phyloP scores from a whole-genome alignment of 257 asterid species.

The Eustoma russellianum region DNA sequence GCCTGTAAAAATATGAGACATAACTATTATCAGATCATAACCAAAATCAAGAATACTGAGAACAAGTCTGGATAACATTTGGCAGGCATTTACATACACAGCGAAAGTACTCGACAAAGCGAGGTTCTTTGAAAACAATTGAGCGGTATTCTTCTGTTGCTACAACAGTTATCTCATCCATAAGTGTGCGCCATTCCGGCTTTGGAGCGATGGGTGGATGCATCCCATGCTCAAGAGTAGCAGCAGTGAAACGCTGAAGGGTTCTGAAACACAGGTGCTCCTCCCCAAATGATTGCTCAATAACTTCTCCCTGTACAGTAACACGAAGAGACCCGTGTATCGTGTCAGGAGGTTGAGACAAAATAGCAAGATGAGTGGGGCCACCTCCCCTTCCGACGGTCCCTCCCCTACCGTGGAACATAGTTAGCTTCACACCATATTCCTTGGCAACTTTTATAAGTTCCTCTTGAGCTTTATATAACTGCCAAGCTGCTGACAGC shows the following conservation, averaged over 20 bases:
- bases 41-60: neutral
- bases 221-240: constrained; percentile 49
- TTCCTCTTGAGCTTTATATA: constrained; percentile 51
- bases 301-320: constrained; percentile 50
- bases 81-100: constrained; percentile 20
- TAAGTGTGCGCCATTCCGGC: constrained; percentile 47
- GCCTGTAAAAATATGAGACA: constrained; percentile 25
- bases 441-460: constrained; percentile 40
- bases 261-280: constrained; percentile 46
- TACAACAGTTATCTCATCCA: constrained; percentile 36
- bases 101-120: constrained; percentile 50
- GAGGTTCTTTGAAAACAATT: constrained; percentile 43
- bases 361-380: constrained; percentile 52
- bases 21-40: neutral
- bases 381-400: constrained; percentile 60
- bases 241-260: constrained; percentile 47
- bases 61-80: neutral
- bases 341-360: constrained; percentile 54
- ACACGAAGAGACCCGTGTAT: constrained; percentile 45
- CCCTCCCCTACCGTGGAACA: constrained; percentile 60
- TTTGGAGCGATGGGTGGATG: constrained; percentile 44
- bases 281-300: constrained; percentile 49
- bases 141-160: constrained; percentile 42
- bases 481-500: constrained; percentile 48
- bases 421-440: constrained; percentile 39